phyloP scores from a whole-genome alignment of 768 basidiomycete species.

The Cantharellus anzutake region DNA sequence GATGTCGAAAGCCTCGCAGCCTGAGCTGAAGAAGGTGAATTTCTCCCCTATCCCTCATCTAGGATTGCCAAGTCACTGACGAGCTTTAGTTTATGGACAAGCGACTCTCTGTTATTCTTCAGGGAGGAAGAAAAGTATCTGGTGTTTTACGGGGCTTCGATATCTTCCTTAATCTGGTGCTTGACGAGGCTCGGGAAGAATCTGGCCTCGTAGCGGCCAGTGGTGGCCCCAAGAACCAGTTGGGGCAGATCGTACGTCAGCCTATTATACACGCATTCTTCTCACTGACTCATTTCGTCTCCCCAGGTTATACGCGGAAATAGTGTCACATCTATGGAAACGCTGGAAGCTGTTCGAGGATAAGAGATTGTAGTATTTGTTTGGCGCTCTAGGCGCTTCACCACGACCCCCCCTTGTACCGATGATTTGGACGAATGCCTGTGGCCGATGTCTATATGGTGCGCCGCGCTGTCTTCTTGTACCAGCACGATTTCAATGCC shows the following conservation, averaged over 20 bases:
- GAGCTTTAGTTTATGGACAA: conserved; percentile 89
- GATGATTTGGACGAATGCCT: too few species aligned
- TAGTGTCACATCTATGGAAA: conserved; percentile 93
- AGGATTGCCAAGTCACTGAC: not conserved
- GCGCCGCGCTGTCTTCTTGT: too few species aligned
- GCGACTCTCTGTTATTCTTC: conserved; percentile 81
- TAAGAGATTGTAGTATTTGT: not conserved
- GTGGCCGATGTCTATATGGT: too few species aligned
- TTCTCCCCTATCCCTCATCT: not conserved
- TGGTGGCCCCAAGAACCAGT: not conserved
- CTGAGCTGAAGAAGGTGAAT: conserved; percentile 94
- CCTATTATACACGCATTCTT: not conserved
- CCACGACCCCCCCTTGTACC: too few species aligned
- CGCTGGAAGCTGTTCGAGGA: conserved; percentile 40
- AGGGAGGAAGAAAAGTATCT: conserved; percentile 89
- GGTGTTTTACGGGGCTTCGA: conserved; percentile 92
- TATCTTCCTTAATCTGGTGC: conserved; percentile 93
- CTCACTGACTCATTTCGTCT: conserved; percentile 4
- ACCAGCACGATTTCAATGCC: too few species aligned
- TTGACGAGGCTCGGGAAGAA: conserved; percentile 92
- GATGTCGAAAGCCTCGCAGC: conserved; percentile 91
- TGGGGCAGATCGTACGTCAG: not conserved
- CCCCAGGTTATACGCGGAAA: conserved; percentile 86
- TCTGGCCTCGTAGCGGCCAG: conserved; percentile 22
- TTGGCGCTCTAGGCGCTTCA: too few species aligned